Evolutionary conservation across 2,329 filamentous ascomycete genomes (phyloP), one percentile per base, ranked within the genome.

Genomic region (Aureobasidium namibiae): DNA sequence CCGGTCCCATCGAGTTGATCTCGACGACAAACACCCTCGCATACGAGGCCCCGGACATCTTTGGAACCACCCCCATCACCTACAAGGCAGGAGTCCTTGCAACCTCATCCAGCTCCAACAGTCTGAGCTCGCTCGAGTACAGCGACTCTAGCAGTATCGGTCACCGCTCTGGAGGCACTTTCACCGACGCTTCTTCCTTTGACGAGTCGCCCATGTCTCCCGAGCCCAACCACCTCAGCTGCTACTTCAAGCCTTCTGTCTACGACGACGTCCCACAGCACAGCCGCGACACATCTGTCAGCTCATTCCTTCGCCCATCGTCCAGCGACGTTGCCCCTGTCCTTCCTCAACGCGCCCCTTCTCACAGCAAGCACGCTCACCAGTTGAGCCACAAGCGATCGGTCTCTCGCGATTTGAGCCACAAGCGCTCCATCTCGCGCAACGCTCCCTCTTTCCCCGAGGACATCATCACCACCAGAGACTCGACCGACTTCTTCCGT

Each of bases 1-100:
- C 94, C 1, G 84, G 81, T 3, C 94, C 94, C 0, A 81, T 96
- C 56, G 86, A 91, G 73, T 81, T 99, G 63, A 79, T 96, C 50
- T 95, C 94, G 61, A 96, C 92, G 5, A 97, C 94, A 66, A 99
- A 97, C 74, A 90, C 95, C 82, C 86, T 96, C 58, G 91, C 90
- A 8, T 96, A 96, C 80, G 92, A 92, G 70, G 92, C 94, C 10
- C 92, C 92, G 53, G 88, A 96, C 70, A 85, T 96, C 60, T 62
- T 63, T 41, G 70, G 69, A 46, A 66, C 69, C 18, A 62, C 53
- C 10, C 66, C 66, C 8, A 67, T 71, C 56, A 63, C 64, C 23
- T 54, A 58, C 29, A 64, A 62, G 46, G 62, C 65, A 56, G 62
- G 65, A 56, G 61, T 65, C 34, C 66, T 67, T 8, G 62, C 66